Base-by-base conservation (phyloP, 2,329 filamentous ascomycete genomes). In the Verticillium nubilum region DNA sequence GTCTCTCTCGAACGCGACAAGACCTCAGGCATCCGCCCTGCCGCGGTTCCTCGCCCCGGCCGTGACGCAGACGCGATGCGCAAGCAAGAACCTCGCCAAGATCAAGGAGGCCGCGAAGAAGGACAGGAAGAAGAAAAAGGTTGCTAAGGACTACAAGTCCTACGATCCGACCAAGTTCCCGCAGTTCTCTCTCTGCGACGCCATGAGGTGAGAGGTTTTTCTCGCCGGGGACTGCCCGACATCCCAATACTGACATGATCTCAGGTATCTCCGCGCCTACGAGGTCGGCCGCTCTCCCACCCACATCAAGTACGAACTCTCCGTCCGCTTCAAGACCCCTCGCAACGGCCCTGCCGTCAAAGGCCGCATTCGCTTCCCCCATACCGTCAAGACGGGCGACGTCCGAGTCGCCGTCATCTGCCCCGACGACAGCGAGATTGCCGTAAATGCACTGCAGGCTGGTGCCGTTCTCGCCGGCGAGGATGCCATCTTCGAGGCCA, bases 381-480 rank as follows among this genome's bases (percentile, higher is more conserved):
- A 96, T 74, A 89, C 93, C 4, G 91, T 98, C 65, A 90, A 92
- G 73, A 96, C 91, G 63, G 96, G 91, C 64, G 92, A 96, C 73
- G 82, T 92, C 57, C 87, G 88, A 63, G 92, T 99, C 69, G 95
- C 89, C 70, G 95, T 98, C 59, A 91, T 99, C 66, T 94, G 90
- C 72, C 87, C 91, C n/a, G 89, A 94, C 59, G 88, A 87, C 65
- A 92, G 90, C 64, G 83, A 86, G 63, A 82, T 86, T 56, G 92
- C 88, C 57, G 81, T 85, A 65, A 88, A 91, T 57, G 95, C 96
- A 3, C 82, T 82, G 33, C 82, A 85, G 10, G 89, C 90, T 0
- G 96, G 95, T 58, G 96, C 95, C 17, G 82, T 87, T 1, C 80
- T 94, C 4, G 91, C 93, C 1, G 95, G 95, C 63, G 90, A 97